Evolutionary conservation across 2,329 filamentous ascomycete species (phyloP).

Genomic region (Aspergillus novoparasiticus): DNA sequence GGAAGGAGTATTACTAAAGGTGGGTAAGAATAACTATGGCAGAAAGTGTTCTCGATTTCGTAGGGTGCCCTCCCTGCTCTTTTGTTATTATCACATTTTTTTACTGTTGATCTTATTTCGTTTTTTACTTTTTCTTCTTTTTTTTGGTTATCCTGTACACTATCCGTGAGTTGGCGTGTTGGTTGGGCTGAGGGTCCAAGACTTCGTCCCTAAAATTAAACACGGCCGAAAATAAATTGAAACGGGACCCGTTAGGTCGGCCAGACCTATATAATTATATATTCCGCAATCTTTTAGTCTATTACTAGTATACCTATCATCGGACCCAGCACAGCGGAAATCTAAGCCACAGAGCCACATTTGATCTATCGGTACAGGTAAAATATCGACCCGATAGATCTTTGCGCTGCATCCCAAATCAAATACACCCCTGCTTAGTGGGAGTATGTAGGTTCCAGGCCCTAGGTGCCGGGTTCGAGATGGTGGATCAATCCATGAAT

Average conservation of each 20-base stretch:
- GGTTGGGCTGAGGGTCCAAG: background rate
- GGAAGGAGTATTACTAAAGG: background rate
- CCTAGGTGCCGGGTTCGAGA: background rate
- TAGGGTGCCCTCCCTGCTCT: too few species aligned
- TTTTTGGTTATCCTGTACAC: background rate
- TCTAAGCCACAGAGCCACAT: conserved; percentile 2
- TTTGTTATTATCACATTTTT: too few species aligned
- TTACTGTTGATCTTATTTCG: background rate
- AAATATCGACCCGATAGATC: conserved; percentile 1
- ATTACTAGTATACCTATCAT: conserved; percentile 1
- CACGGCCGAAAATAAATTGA: background rate
- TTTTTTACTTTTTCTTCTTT: background rate
- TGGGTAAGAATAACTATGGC: background rate
- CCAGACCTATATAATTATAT: background rate
- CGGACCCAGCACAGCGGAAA: background rate
- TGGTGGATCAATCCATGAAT: conserved; percentile 1
- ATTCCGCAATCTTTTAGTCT: background rate
- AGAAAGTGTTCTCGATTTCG: too few species aligned
- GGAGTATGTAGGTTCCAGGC: background rate
- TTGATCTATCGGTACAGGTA: conserved; percentile 2
- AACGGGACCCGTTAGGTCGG: background rate
- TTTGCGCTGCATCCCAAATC: background rate
- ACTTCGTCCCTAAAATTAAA: background rate
- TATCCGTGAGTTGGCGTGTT: background rate
- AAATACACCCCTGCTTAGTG: background rate